Evolutionary conservation across 1,139 yeast species (phyloP).

Genomic region (Meyerozyma smithsonii): DNA sequence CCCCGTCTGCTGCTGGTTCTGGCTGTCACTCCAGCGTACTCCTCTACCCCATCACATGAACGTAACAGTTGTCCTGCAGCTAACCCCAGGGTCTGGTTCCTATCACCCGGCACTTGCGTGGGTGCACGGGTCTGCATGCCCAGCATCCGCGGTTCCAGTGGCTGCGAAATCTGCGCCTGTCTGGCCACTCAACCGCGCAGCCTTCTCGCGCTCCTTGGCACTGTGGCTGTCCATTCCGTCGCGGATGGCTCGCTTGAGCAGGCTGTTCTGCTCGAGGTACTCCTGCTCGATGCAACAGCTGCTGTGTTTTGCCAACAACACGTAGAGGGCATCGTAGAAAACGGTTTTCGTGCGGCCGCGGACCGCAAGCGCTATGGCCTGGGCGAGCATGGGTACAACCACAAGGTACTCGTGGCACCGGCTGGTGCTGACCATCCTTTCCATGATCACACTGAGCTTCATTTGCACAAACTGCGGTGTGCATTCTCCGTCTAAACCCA

Average conservation of each 20-base stretch:
- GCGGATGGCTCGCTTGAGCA: conserved; percentile 6
- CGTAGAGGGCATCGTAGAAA: conserved; percentile 10
- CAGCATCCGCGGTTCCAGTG: not conserved
- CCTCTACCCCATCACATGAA: conserved; percentile 1
- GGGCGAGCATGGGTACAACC: conserved; percentile 8
- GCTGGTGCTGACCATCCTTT: conserved; percentile 1
- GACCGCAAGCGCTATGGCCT: conserved; percentile 6
- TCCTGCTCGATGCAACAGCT: conserved; percentile 8
- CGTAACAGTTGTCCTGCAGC: not conserved
- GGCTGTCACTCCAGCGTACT: too few species aligned
- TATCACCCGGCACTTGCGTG: conserved; percentile 1
- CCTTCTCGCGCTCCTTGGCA: not conserved
- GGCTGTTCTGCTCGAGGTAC: conserved; percentile 10
- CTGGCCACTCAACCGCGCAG: not conserved
- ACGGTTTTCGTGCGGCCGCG: conserved; percentile 8
- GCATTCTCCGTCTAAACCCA: not conserved
- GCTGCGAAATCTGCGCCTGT: not conserved
- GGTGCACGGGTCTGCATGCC: not conserved
- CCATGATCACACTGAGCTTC: conserved; percentile 1
- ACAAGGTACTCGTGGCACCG: conserved; percentile 9
- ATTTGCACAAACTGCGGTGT: not conserved
- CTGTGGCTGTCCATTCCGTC: conserved; percentile 6
- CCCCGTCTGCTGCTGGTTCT: too few species aligned
- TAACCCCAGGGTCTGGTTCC: not conserved
- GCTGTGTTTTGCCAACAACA: conserved; percentile 9